phyloP scores from a whole-genome alignment of 345 rosid species.

The Linum trigynum region DNA sequence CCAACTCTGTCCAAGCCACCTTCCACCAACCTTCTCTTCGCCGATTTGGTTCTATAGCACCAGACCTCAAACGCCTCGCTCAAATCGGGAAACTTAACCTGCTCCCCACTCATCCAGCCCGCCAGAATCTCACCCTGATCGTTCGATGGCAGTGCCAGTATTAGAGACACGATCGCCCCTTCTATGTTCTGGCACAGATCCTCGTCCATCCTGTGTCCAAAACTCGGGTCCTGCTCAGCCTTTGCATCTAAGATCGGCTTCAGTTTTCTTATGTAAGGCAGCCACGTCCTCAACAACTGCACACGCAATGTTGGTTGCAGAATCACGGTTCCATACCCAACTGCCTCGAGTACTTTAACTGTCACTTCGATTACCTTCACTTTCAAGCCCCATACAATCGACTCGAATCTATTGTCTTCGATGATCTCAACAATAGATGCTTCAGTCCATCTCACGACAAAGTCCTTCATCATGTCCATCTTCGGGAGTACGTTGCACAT shows the following conservation, averaged over 20 bases:
- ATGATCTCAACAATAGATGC: slow-evolving; percentile 44
- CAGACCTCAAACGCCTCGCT: slow-evolving; percentile 94
- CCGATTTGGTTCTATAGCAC: slow-evolving; percentile 92
- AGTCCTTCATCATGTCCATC: slow-evolving; percentile 75
- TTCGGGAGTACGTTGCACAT: slow-evolving; percentile 61
- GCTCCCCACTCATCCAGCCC: slow-evolving; percentile 72
- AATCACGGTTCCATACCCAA: slow-evolving; percentile 80
- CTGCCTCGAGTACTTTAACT: slow-evolving; percentile 79
- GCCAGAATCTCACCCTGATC: slow-evolving; percentile 82
- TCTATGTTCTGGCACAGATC: slow-evolving; percentile 70
- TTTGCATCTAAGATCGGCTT: slow-evolving; percentile 59
- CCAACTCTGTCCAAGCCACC: slow-evolving; percentile 33
- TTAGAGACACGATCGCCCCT: slow-evolving; percentile 60
- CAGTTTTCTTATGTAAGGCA: slow-evolving; percentile 71
- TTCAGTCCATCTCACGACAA: slow-evolving; percentile 58
- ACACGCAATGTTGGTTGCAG: slow-evolving; percentile 46
- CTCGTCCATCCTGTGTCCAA: slow-evolving; percentile 62
- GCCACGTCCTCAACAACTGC: slow-evolving; percentile 60
- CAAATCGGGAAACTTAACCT: slow-evolving; percentile 68
- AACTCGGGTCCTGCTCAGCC: slow-evolving; percentile 31
- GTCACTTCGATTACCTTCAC: slow-evolving; percentile 64
- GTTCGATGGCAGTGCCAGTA: slow-evolving; percentile 69
- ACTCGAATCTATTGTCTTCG: slow-evolving; percentile 50
- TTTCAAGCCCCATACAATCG: slow-evolving; percentile 57
- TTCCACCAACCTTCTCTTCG: slow-evolving; percentile 74